A percentile compares a stretch with the other conserved stretches of the same genome.
Evolutionary conservation across 1,284 basidiomycete genomes (phyloP).

Genomic region (Cryptococcus neoformans): DNA sequence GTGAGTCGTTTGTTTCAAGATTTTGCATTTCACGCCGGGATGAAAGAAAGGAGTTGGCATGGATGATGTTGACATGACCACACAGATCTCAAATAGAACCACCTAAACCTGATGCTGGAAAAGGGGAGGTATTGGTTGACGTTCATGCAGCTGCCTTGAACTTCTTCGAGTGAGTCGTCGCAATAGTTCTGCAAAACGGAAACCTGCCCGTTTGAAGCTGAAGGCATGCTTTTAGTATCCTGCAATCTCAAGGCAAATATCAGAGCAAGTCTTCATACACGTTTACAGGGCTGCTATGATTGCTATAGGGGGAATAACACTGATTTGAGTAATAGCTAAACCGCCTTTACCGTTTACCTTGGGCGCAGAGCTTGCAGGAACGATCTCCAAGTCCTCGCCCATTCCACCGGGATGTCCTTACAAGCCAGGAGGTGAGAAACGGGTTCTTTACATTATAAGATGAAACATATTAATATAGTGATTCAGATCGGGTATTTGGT

Average conservation of each 20-base stretch:
- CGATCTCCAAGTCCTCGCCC: conserved; percentile 66
- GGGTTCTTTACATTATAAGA: neutral
- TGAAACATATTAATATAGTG: neutral
- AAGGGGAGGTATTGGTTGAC: conserved; percentile 72
- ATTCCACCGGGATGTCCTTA: conserved; percentile 79
- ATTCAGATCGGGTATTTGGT: conserved; percentile 78
- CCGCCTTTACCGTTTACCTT: conserved; percentile 79
- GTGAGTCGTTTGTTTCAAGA: conserved; percentile 24
- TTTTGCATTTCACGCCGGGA: neutral
- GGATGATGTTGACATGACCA: neutral
- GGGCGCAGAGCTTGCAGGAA: conserved; percentile 83
- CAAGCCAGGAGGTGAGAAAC: conserved; percentile 60
- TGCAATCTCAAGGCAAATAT: conserved; percentile 84
- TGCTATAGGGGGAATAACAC: neutral
- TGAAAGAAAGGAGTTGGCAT: neutral
- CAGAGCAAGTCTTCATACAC: conserved; percentile 53
- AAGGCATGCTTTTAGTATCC: conserved; percentile 51
- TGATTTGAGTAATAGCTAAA: conserved; percentile 50
- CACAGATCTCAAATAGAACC: conserved; percentile 58
- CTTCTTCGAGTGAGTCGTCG: conserved; percentile 45
- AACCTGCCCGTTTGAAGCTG: neutral
- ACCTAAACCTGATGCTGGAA: conserved; percentile 56
- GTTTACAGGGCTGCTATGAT: neutral
- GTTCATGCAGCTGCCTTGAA: conserved; percentile 56
- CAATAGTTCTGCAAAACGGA: neutral